Conservation (phyloP, 441 rosid genomes). For the Adansonia grandidieri region DNA sequence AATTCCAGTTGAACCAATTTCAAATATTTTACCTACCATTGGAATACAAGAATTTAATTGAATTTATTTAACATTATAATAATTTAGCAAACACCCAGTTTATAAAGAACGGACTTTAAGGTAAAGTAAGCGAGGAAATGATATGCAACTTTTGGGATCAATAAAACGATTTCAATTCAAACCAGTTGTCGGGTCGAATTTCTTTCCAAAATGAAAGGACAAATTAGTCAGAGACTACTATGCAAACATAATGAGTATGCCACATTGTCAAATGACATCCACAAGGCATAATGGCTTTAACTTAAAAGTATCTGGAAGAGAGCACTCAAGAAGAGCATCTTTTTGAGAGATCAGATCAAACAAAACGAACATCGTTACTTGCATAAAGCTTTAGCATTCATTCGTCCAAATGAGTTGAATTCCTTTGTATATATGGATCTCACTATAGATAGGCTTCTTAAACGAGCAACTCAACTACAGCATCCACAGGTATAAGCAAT, state of each 20-base stretch:
- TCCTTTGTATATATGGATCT: background rate
- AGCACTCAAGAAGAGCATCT: background rate
- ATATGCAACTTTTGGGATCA: too few species aligned
- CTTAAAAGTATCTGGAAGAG: background rate
- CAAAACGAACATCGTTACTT: background rate
- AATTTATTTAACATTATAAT: background rate
- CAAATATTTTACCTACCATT: slow-evolving; percentile 73
- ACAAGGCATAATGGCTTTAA: too few species aligned
- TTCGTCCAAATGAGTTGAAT: background rate
- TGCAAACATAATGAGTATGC: too few species aligned
- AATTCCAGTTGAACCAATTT: slow-evolving; percentile 91
- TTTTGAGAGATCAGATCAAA: background rate
- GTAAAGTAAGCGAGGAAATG: too few species aligned
- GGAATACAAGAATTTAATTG: slow-evolving; percentile 5
- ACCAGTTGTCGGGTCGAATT: background rate
- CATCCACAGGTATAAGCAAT: background rate
- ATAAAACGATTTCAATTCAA: too few species aligned
- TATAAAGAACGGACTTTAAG: too few species aligned
- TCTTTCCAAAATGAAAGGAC: background rate
- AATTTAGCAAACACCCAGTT: background rate
- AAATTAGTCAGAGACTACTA: too few species aligned
- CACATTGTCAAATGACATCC: too few species aligned
- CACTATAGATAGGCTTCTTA: background rate
- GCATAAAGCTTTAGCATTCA: background rate
- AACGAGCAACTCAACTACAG: background rate